Conservation (phyloP, 305 asterid genomes). For the Solanum chacoense region DNA sequence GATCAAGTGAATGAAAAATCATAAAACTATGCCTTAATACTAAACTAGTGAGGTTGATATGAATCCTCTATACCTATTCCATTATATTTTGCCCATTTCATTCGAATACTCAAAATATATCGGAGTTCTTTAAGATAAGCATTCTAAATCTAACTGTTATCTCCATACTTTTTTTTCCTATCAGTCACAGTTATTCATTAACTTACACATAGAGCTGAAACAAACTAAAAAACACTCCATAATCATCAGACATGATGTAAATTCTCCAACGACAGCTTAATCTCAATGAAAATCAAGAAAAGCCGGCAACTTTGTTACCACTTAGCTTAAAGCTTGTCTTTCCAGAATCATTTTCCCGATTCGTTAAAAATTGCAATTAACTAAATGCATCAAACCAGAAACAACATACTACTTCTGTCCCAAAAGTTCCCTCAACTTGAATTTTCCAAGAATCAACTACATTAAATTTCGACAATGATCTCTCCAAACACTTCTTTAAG, state of each 20-base stretch:
- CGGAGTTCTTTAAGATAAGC: not conserved
- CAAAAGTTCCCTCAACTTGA: too few relatives aligned
- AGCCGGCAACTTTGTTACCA: not conserved
- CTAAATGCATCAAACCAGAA: too few relatives aligned
- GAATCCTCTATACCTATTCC: not conserved
- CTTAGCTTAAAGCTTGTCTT: not conserved
- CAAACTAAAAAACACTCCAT: not conserved
- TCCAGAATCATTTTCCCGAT: not conserved
- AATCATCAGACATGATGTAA: not conserved
- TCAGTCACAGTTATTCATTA: not conserved
- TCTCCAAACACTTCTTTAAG: too few relatives aligned
- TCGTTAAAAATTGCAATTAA: too few relatives aligned
- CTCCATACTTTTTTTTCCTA: not conserved
- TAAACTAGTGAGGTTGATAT: not conserved
- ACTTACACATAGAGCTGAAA: not conserved
- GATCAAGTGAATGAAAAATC: not conserved
- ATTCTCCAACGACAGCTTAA: not conserved
- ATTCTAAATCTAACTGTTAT: not conserved
- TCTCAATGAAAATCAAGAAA: not conserved
- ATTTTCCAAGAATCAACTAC: too few relatives aligned
- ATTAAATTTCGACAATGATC: too few relatives aligned
- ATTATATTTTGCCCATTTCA: not conserved
- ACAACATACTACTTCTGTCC: too few relatives aligned
- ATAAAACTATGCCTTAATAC: not conserved
- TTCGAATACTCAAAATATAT: not conserved